phyloP scores from a whole-genome alignment of 2,329 filamentous ascomycete species.

The Colletotrichum incanum region DNA sequence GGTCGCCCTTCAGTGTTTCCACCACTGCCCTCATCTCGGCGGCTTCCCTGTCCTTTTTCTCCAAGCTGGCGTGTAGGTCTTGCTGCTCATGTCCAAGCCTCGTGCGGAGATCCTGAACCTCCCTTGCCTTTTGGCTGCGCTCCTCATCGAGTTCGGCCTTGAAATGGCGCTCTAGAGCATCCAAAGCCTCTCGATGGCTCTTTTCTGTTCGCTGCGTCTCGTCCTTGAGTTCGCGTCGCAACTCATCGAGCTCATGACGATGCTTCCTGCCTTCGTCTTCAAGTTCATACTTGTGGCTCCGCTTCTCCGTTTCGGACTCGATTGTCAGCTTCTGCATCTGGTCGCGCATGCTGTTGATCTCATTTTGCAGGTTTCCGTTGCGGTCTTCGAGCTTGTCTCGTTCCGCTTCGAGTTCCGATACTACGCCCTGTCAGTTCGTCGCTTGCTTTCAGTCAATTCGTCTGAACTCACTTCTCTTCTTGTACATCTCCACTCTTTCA shows the following conservation, averaged over 20 bases:
- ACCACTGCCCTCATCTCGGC: conserved; percentile 63
- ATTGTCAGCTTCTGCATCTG: conserved; percentile 57
- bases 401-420: conserved; percentile 65
- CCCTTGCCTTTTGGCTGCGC: conserved; percentile 69
- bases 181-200: conserved; percentile 78
- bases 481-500: conserved; percentile 81
- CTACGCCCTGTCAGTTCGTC: conserved; percentile 52
- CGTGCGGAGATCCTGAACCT: conserved; percentile 75
- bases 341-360: conserved; percentile 66
- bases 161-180: conserved; percentile 74
- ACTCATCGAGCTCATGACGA: conserved; percentile 69
- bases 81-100: conserved; percentile 67
- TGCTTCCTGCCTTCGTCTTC: conserved; percentile 70
- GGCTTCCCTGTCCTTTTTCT: conserved; percentile 70
- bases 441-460: background rate
- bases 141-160: conserved; percentile 78
- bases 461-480: conserved; percentile 76
- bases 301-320: conserved; percentile 61
- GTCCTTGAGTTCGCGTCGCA: conserved; percentile 65
- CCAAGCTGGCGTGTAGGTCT: conserved; percentile 63
- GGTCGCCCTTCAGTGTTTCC: conserved; percentile 64
- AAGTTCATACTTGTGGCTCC: conserved; percentile 64
- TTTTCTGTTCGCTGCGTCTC: conserved; percentile 73
- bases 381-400: conserved; percentile 63
- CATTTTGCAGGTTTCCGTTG: conserved; percentile 70